phyloP scores from a whole-genome alignment of 345 rosid genomes.

The Passiflora organensis region DNA sequence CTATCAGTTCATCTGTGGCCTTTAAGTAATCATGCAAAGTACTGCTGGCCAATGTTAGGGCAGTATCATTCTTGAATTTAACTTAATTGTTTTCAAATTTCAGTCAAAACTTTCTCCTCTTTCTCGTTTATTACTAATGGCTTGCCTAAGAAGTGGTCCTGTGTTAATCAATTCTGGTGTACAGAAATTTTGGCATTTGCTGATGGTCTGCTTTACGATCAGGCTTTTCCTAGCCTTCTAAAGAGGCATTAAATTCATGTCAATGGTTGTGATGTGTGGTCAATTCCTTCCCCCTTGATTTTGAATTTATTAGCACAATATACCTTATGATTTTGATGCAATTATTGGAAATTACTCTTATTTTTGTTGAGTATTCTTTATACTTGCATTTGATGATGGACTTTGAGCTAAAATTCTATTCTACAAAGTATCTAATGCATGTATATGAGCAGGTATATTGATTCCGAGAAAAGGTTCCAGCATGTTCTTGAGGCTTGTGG shows the following conservation, averaged over 20 bases:
- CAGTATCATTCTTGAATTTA: too few relatives aligned
- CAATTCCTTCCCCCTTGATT: neutral
- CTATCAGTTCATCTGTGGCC: too few relatives aligned
- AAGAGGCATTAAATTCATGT: too few relatives aligned
- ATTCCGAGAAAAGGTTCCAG: constrained; percentile 82
- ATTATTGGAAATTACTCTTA: neutral
- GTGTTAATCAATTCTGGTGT: neutral
- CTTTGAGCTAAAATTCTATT: too few relatives aligned
- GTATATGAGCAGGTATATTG: constrained; percentile 55
- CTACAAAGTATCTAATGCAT: constrained; percentile 3
- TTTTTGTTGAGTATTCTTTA: too few relatives aligned
- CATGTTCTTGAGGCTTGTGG: constrained; percentile 94
- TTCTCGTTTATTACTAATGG: neutral
- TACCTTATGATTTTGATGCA: too few relatives aligned
- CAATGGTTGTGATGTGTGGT: neutral
- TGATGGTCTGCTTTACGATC: too few relatives aligned
- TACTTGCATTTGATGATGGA: too few relatives aligned
- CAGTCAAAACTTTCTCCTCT: neutral
- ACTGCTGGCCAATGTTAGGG: neutral
- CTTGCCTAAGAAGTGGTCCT: neutral
- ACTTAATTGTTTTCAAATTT: too few relatives aligned
- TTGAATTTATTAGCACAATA: too few relatives aligned
- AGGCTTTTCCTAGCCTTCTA: too few relatives aligned
- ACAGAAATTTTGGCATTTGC: too few relatives aligned
- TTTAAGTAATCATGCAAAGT: constrained; percentile 1